A percentile compares a stretch with the other conserved stretches of the same genome.
Conservation (phyloP, 208 protist genomes). For the Crithidia brevicula region DNA sequence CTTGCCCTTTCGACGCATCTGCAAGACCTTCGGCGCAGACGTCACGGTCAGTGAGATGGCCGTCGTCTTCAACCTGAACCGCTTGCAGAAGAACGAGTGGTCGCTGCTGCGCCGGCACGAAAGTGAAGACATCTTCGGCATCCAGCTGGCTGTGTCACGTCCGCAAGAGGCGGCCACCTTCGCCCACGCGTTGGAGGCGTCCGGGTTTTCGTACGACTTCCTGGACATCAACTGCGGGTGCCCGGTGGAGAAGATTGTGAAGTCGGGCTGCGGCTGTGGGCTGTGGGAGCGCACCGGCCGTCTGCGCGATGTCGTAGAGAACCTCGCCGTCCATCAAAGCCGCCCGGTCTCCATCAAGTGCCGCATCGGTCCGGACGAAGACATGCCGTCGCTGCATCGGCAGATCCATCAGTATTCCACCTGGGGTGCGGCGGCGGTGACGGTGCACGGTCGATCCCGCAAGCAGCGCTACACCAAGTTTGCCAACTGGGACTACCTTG, state of each 20-base stretch:
- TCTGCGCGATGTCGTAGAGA: slow-evolving; percentile 76
- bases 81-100: slow-evolving; percentile 90
- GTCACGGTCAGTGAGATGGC: slow-evolving; percentile 97
- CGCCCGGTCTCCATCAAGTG: slow-evolving; percentile 91
- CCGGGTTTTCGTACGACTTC: slow-evolving; percentile 92
- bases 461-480: slow-evolving; percentile 95
- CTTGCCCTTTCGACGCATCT: slow-evolving; percentile 96
- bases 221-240: slow-evolving; percentile 97
- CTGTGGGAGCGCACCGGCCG: slow-evolving; percentile 84
- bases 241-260: slow-evolving; percentile 93
- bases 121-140: slow-evolving; percentile 95
- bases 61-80: slow-evolving; percentile 86
- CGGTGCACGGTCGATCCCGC: slow-evolving; percentile 95
- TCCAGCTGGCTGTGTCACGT: slow-evolving; percentile 89
- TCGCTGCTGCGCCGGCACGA: slow-evolving; percentile 94
- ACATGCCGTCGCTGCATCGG: slow-evolving; percentile 81
- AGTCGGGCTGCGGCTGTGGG: slow-evolving; percentile 84
- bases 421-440: slow-evolving; percentile 91
- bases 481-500: slow-evolving; percentile 97
- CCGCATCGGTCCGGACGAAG: slow-evolving; percentile 87
- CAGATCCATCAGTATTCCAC: slow-evolving; percentile 79
- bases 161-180: slow-evolving; percentile 62
- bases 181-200: slow-evolving; percentile 74
- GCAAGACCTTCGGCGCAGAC: slow-evolving; percentile 92
- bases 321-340: slow-evolving; percentile 62